Evolutionary conservation across 306 rosid species (phyloP), one percentile per base, ranked within the genome.

Genomic region (Parietaria judaica): DNA sequence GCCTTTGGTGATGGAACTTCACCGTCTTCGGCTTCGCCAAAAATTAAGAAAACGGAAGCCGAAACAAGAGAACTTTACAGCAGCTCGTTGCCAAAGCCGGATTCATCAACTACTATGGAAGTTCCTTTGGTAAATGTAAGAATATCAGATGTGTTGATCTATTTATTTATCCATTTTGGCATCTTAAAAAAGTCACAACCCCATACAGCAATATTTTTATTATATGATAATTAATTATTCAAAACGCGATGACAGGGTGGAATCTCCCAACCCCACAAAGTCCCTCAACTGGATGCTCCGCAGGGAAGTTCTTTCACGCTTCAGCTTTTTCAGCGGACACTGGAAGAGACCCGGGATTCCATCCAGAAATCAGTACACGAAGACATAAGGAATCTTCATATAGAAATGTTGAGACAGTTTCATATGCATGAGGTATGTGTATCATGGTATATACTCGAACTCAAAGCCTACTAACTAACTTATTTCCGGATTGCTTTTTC

Each of bases 341-440:
- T 94, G 52, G 94, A 86, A 51, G 97, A 94, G 79, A 86, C 95
- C 41, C 86, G 84, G 1, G 94, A 83, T 64, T 84, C 94, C 49
- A 78, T 86, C 79, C 89, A 84, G 84, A 94, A 82, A 79, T 89
- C 97, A 59, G 83, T 88, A 67, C 95, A 89, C 6, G 89, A 81
- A 76, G 97, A 89, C 70, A 80, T 78, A 84, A 82, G 94, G 78
- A 94, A 94, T 80, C 97, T 94, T 80, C 99, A 94, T 75, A 78
- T 94, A 64, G 99, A 94, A 83, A 71, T 83, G 71, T 72, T 94
- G 70, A 81, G 97, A 72, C 97, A 94, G 70, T 94, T 89, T 72
- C 99, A 94, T 67, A 75, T 86, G 85, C 97, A 94, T 65, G 97
- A 89, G 97, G 99, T 94, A 78, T 46, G 76, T 72, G 63, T 51